Evolutionary conservation across 495 filamentous ascomycete genomes (phyloP), one percentile per base, ranked within the genome.

Genomic region (Emericellopsis terricola): DNA sequence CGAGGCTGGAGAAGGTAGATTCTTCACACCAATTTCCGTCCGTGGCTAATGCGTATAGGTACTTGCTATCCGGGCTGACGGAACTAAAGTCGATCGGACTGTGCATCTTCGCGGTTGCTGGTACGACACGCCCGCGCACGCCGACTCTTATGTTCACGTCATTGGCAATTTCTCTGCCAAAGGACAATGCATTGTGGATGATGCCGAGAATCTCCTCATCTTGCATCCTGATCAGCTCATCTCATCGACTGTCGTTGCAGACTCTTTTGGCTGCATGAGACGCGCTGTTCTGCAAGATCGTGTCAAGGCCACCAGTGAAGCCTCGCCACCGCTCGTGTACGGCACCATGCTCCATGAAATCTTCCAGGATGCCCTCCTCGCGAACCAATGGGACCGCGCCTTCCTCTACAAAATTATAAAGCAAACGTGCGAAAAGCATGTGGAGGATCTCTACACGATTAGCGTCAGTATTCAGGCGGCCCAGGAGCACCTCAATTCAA

Each of bases 221-320:
- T 62, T 97, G 9, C 84, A 97, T 49, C 89, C 89, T 2, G 89
- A 97, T 52, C 86, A 94, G 56, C 69, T 97, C 15, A 76, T 97
- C 33, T 94, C 89, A 8, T 77, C 87, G 2, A 94, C 86, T 6
- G 79, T 87, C 7, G 78, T 97, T 20, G 89, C 80, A 23, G 89
- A 97, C 48, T 91, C 89, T 0, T 86, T 94, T 46, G 73, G 71
- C 27, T 97, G 89, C 47, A 72, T 74, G 40, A 74, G 89, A 9
- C 77, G 85, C 34, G 84, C 89, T 17, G 84, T 94, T 2, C 71
- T 97, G 20, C 83, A 94, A 47, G 86, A 94, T 47, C 73, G 89
- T 29, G 77, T 94, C 48, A 96, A 93, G 52, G 80, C 78, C 26
- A 79, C 82, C 1, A 71, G 73, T 38, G 78, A 82, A 38, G 58